These are phyloP conservation scores for Rhododendron ovatum DNA, from an alignment of 148 eudicot genomes.

Conservation along the genomic window DNA sequence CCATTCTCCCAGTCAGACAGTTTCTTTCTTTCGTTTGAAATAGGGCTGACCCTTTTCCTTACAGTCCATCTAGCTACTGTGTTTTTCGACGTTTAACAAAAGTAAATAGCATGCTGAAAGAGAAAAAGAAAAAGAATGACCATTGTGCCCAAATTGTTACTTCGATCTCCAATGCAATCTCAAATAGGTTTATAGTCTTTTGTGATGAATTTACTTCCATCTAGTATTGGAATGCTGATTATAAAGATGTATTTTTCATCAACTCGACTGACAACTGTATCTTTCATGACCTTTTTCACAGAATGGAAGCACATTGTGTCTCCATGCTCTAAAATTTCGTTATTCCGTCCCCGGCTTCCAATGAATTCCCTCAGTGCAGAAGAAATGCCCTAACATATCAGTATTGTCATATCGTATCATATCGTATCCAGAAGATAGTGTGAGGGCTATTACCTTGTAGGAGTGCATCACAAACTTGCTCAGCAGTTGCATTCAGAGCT, in stretches of 20 bases:
- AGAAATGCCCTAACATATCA: not conserved
- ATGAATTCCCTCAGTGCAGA: not conserved
- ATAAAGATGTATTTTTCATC: not conserved
- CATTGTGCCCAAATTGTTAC: not conserved
- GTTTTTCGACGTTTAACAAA: too few species aligned
- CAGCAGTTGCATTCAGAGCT: conserved; percentile 74
- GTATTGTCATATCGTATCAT: not conserved
- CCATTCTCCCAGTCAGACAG: not conserved
- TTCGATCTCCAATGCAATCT: not conserved
- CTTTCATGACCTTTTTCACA: not conserved
- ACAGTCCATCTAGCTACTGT: not conserved
- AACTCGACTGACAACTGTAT: not conserved
- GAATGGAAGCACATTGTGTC: not conserved
- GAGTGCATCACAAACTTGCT: conserved; percentile 75
- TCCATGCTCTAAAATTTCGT: not conserved
- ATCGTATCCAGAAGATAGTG: not conserved
- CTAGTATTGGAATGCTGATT: not conserved
- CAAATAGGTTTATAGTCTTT: not conserved
- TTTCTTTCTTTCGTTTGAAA: not conserved
- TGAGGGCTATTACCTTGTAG: conserved; percentile 46
- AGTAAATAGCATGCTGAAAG: not conserved
- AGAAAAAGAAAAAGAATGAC: not conserved
- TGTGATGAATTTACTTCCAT: not conserved
- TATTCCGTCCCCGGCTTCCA: not conserved
- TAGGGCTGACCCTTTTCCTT: not conserved